Evolutionary conservation across 2,329 filamentous ascomycete species (phyloP).

Genomic region (Leptodontidium sp.): DNA sequence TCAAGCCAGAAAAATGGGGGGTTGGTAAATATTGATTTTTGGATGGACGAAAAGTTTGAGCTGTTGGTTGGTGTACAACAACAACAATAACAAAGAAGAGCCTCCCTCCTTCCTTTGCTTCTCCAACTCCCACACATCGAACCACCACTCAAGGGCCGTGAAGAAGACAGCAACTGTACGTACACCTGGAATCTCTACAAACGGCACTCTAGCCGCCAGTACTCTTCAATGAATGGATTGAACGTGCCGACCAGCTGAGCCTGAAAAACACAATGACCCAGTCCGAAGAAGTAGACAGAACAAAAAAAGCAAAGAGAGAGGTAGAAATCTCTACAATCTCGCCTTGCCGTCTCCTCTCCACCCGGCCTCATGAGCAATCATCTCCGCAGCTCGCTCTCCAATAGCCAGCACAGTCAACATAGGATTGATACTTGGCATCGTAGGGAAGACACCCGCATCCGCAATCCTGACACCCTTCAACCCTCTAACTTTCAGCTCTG

Average conservation of each 20-base stretch:
- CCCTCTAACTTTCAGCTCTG: slow-evolving; percentile 74
- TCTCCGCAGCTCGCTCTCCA: slow-evolving; percentile 84
- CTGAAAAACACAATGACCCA: background rate
- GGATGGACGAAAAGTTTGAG: background rate
- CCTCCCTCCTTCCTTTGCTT: background rate
- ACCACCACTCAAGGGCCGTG: background rate
- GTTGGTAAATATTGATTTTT: slow-evolving; percentile 8
- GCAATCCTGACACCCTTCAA: slow-evolving; percentile 80
- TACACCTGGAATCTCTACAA: background rate
- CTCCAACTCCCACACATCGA: background rate
- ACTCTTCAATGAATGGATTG: background rate
- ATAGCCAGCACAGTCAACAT: slow-evolving; percentile 89
- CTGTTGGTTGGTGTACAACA: background rate
- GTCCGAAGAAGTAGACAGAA: background rate
- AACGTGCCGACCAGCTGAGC: background rate
- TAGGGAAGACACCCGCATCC: slow-evolving; percentile 88
- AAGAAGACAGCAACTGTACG: background rate
- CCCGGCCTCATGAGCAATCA: slow-evolving; percentile 78
- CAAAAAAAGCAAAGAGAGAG: background rate
- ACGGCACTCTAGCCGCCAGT: background rate
- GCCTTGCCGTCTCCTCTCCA: slow-evolving; percentile 55
- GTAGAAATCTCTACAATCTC: slow-evolving; percentile 38
- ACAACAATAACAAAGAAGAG: background rate
- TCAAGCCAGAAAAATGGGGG: background rate
- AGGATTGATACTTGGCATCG: slow-evolving; percentile 86